Conservation (phyloP, 169 alveolate species). For the Plasmodium billcollinsi region DNA sequence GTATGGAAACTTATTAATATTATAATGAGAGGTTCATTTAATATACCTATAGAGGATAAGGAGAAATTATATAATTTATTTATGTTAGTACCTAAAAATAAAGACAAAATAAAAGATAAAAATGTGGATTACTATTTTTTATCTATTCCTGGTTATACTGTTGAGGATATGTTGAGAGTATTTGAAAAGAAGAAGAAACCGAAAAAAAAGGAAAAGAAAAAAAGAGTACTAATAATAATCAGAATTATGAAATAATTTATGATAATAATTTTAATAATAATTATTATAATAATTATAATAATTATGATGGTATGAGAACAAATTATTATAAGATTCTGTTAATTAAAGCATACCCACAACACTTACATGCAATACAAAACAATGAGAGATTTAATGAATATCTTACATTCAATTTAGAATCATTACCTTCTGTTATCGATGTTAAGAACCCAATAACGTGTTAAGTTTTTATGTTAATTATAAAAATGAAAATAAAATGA, state of each 20-base stretch:
- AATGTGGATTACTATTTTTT: slow-evolving; percentile 29
- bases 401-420: slow-evolving; percentile 23
- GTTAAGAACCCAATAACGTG: slow-evolving; percentile 31
- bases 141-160: slow-evolving; percentile 60
- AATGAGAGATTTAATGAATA: slow-evolving; percentile 36
- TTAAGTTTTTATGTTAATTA: slow-evolving; percentile 61
- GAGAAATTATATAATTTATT: slow-evolving; percentile 64
- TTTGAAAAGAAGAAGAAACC: not conserved
- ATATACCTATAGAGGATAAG: slow-evolving; percentile 46
- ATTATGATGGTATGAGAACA: too few relatives aligned
- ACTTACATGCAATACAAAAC: slow-evolving; percentile 22
- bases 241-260: too few relatives aligned
- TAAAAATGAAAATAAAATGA: slow-evolving; percentile 56
- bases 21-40: slow-evolving; percentile 63
- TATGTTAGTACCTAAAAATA: slow-evolving; percentile 37
- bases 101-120: slow-evolving; percentile 5
- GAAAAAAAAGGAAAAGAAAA: too few relatives aligned
- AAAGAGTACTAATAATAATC: too few relatives aligned
- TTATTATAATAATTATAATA: too few relatives aligned
- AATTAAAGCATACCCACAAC: slow-evolving; percentile 66
- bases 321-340: slow-evolving; percentile 12
- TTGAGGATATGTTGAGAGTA: slow-evolving; percentile 35
- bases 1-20: slow-evolving; percentile 72
- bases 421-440: slow-evolving; percentile 54
- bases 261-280: too few relatives aligned